Percentiles rank a stretch among this genome's conserved stretches.
These are phyloP conservation scores for Escallonia herrerae DNA, from an alignment of 129 eudicot genomes.

Conservation along the genomic window DNA sequence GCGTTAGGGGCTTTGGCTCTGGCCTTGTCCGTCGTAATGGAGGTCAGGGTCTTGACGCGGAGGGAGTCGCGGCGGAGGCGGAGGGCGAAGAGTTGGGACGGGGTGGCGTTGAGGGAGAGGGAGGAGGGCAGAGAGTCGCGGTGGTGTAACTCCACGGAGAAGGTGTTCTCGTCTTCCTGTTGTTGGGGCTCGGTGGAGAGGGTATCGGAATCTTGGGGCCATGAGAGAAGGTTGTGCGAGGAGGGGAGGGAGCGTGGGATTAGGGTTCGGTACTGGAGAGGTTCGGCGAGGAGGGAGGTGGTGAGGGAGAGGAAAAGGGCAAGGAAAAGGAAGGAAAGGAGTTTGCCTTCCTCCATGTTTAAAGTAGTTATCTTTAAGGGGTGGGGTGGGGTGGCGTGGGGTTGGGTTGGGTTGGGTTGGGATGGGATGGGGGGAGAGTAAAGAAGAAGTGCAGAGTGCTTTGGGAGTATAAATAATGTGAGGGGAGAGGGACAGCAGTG, in stretches of 20 bases:
- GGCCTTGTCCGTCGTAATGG: slow-evolving; percentile 5
- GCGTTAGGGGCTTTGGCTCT: neutral
- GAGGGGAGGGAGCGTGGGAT: slow-evolving; percentile 38
- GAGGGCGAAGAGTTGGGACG: slow-evolving; percentile 42
- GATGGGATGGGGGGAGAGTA: slow-evolving; percentile 1
- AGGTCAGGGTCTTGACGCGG: slow-evolving; percentile 31
- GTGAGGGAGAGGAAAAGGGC: slow-evolving; percentile 3
- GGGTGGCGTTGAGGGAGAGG: slow-evolving; percentile 24
- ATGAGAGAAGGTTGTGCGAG: slow-evolving; percentile 19
- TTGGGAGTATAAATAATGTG: no score
- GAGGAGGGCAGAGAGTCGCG: slow-evolving; percentile 40
- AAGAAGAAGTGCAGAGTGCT: neutral
- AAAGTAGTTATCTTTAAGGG: no score
- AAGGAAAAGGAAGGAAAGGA: slow-evolving; percentile 1
- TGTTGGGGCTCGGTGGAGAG: slow-evolving; percentile 8
- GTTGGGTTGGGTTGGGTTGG: no score
- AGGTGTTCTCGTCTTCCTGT: neutral
- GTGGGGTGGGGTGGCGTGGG: no score
- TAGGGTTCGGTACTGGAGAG: slow-evolving; percentile 30
- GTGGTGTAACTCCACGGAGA: slow-evolving; percentile 61
- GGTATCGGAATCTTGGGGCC: slow-evolving; percentile 8
- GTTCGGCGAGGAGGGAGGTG: neutral
- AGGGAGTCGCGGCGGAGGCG: slow-evolving; percentile 64
- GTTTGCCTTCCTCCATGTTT: slow-evolving; percentile 17
- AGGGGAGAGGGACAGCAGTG: no score